Percentiles rank a stretch among this genome's conserved stretches.
Evolutionary conservation across 1,284 basidiomycete species (phyloP).

Genomic region (Rhodotorula sp.): DNA sequence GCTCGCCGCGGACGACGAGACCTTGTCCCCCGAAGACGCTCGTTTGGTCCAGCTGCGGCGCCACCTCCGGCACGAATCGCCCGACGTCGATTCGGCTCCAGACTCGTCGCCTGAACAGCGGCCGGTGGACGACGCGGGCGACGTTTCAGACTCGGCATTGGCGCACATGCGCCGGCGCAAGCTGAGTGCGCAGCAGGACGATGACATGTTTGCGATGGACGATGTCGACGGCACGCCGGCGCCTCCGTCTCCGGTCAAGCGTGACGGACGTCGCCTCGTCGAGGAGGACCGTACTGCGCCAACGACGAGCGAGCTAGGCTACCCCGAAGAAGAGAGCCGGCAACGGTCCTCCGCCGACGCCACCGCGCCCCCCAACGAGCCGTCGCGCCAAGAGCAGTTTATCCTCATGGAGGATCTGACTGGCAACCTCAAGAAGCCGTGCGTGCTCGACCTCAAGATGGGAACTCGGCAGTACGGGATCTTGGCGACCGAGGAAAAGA

Average conservation of each 20-base stretch:
- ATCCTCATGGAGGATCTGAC: conserved; percentile 99
- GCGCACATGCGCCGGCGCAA: background rate
- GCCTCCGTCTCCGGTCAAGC: background rate
- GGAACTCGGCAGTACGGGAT: conserved; percentile 97
- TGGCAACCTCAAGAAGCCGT: conserved; percentile 87
- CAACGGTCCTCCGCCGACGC: background rate
- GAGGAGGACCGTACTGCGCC: background rate
- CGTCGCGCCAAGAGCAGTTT: conserved; percentile 88
- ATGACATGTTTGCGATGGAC: conserved; percentile 54
- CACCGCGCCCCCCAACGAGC: conserved; percentile 27
- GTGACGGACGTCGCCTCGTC: background rate
- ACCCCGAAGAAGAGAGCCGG: background rate
- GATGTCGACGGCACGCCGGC: conserved; percentile 46
- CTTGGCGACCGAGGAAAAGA: conserved; percentile 88
- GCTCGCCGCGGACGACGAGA: background rate
- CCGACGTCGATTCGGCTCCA: background rate
- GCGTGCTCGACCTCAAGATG: conserved; percentile 99
- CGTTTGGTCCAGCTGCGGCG: background rate
- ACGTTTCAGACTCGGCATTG: background rate
- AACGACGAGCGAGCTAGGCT: background rate
- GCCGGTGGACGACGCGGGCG: background rate
- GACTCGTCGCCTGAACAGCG: background rate
- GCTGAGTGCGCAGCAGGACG: conserved; percentile 41
- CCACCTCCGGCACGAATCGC: background rate
- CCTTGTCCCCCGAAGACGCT: background rate